phyloP scores from a whole-genome alignment of 495 filamentous ascomycete species.

The Talaromyces adpressus region DNA sequence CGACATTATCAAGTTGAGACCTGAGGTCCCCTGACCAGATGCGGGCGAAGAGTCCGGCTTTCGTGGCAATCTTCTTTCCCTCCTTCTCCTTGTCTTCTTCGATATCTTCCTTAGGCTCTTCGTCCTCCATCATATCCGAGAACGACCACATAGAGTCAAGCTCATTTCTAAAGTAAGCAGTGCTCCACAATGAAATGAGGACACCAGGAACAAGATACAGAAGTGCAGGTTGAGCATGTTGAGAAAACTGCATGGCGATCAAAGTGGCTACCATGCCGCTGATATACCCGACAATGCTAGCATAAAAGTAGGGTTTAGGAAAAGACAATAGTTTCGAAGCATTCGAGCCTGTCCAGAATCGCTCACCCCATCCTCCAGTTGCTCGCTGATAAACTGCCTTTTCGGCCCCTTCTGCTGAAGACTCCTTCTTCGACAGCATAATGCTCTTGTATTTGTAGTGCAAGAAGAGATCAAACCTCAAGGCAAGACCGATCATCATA shows the following conservation, averaged over 20 bases:
- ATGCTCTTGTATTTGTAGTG: constrained; percentile 61
- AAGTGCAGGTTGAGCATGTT: constrained; percentile 84
- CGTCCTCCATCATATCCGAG: constrained; percentile 53
- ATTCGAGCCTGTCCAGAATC: constrained; percentile 63
- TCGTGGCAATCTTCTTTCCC: constrained; percentile 13
- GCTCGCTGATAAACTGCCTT: constrained; percentile 55
- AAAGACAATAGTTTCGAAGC: constrained; percentile 41
- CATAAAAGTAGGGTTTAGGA: constrained; percentile 82
- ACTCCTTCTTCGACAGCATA: constrained; percentile 27
- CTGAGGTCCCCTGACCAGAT: constrained; percentile 21
- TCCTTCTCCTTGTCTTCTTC: constrained; percentile 17
- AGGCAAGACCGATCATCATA: constrained; percentile 78
- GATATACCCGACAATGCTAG: constrained; percentile 70
- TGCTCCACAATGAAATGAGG: constrained; percentile 67
- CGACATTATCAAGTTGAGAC: constrained; percentile 4
- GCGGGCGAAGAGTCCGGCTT: constrained; percentile 13
- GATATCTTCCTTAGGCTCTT: constrained; percentile 17
- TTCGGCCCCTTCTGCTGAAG: constrained; percentile 22
- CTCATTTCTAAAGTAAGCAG: constrained; percentile 65
- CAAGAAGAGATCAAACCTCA: constrained; percentile 85
- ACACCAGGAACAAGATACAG: constrained; percentile 91
- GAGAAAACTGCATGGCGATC: constrained; percentile 65
- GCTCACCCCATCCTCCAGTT: constrained; percentile 71
- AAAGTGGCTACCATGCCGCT: constrained; percentile 74
- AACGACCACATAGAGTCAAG: constrained; percentile 70